Percentiles rank a stretch among this genome's conserved stretches.
Evolutionary conservation across 345 rosid species (phyloP).

Genomic region (Gossypium arboreum): DNA sequence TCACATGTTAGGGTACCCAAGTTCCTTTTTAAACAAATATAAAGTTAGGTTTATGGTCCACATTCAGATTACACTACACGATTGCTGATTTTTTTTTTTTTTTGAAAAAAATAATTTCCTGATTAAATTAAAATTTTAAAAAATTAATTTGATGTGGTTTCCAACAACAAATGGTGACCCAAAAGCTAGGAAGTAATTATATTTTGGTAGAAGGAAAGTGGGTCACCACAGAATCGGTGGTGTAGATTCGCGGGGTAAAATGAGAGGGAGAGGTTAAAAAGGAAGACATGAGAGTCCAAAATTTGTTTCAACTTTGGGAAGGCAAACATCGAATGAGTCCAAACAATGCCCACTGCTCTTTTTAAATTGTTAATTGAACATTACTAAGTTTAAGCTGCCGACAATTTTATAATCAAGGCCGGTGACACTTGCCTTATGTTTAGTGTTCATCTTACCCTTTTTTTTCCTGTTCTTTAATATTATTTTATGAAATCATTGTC

Average conservation of each 20-base stretch:
- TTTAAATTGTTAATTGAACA: background rate
- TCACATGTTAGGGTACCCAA: background rate
- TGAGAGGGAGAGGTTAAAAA: background rate
- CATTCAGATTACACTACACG: too few relatives aligned
- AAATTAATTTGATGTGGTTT: background rate
- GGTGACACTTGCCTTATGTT: background rate
- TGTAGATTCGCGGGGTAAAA: constrained; percentile 12
- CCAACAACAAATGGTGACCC: background rate
- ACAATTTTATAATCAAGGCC: background rate
- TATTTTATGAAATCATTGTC: background rate
- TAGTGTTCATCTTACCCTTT: background rate
- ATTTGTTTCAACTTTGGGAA: background rate
- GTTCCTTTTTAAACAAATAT: background rate
- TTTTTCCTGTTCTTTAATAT: background rate
- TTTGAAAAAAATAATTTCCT: too few relatives aligned
- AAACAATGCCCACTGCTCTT: background rate
- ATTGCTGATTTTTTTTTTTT: too few relatives aligned
- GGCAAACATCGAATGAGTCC: background rate
- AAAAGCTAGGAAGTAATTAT: background rate
- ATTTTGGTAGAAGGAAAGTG: background rate
- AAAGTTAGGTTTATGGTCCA: background rate
- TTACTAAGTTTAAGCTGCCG: background rate
- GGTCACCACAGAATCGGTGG: constrained; percentile 20
- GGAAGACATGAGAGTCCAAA: background rate
- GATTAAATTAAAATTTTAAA: too few relatives aligned